Base-by-base conservation (phyloP, 2,329 filamentous ascomycete genomes). In the Lachnellula cervina region DNA sequence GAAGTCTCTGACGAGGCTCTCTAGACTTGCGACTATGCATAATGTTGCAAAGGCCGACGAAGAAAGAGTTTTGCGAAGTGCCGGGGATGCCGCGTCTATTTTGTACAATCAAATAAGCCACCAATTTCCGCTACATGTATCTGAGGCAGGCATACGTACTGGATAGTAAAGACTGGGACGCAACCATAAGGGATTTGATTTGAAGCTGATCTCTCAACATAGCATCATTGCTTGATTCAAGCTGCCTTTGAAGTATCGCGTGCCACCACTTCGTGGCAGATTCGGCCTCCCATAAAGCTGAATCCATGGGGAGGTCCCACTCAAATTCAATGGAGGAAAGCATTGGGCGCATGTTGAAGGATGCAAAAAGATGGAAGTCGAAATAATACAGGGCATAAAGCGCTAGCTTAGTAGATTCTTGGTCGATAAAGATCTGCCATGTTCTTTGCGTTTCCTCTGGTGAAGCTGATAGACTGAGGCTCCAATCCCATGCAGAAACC, bases 401-500 rank as follows among this genome's bases (percentile, higher is more conserved):
- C 42, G 60, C 64, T 4, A 70, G 52, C 49, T 69, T 70, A 59
- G 68, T 65, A 2, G 69, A 69, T 56, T 71, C 69, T 37, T 67
- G 60, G 1, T 64, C 55, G 19, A 69, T 59, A 37, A 65, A 71
- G 7, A 58, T 43, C 28, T 53, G 59, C 69, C 69, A 70, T 17
- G 57, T 55, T 19, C 58, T 52, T 19, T 67, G 59, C 0, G 64
- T 56, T 59, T 63, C 54, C 46, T 58, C 55, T 32, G 40, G 48
- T 28, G 52, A 40, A 9, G 19, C 5, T 16, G 52, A 53, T 11
- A 53, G 43, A 17, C 38, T 38, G 6, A 54, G 32, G 21, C 48
- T 42, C 3, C 52, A 34, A 35, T 52, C 37, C 61, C 62, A 64
- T 17, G 54, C 49, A 34, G 48, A 52, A 3, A 49, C 51, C 28